Conservation (phyloP, 2,329 filamentous ascomycete species). For the Podosphaera xanthii region DNA sequence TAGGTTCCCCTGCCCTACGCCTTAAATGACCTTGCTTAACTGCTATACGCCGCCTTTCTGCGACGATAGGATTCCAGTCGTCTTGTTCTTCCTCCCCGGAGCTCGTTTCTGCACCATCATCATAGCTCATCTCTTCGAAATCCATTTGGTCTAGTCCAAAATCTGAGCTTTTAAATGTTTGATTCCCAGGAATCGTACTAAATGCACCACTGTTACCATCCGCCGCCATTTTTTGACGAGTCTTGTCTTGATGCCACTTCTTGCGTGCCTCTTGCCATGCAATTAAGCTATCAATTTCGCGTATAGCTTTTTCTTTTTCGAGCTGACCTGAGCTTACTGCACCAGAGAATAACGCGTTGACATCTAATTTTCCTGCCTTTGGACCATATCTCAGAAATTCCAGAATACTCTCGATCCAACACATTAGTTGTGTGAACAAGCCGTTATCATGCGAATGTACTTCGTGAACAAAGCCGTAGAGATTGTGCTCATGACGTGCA, state of each 20-base stretch:
- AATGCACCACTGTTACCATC: conserved; percentile 34
- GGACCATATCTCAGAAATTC: conserved; percentile 81
- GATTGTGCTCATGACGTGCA: conserved; percentile 80
- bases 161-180: conserved; percentile 52
- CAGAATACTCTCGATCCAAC: conserved; percentile 87
- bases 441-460: conserved; percentile 94
- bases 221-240: conserved; percentile 93
- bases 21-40: conserved; percentile 62
- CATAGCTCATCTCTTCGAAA: conserved; percentile 64
- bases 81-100: conserved; percentile 41
- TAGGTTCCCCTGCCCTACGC: conserved; percentile 60
- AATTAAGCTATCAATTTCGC: conserved; percentile 69
- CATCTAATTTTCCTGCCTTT: conserved; percentile 65
- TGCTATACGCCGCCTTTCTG: conserved; percentile 59
- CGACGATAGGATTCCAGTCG: conserved; percentile 69
- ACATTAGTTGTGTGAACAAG: conserved; percentile 87
- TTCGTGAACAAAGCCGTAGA: conserved; percentile 98
- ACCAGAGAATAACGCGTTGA: conserved; percentile 80
- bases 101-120: conserved; percentile 36
- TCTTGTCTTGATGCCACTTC: conserved; percentile 97
- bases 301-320: conserved; percentile 47
- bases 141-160: conserved; percentile 81
- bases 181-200: conserved; percentile 28
- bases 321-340: conserved; percentile 44
- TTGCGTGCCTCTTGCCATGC: conserved; percentile 88